Percentiles rank a stretch among this genome's conserved stretches.
phyloP scores from a whole-genome alignment of 2,329 filamentous ascomycete species.

The Epichloe elymi region DNA sequence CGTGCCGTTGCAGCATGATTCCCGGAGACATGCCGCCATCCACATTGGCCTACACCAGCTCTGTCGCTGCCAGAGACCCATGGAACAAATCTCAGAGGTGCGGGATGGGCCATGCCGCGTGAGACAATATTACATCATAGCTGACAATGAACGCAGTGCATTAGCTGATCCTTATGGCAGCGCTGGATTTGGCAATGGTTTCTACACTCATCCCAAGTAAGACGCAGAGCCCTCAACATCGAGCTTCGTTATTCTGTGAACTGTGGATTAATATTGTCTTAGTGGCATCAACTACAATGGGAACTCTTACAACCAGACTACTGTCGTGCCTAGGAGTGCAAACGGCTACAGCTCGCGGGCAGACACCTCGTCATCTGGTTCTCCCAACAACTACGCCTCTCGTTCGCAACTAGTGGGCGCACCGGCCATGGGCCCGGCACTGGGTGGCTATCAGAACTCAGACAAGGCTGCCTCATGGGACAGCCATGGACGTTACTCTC shows the following conservation, averaged over 20 bases:
- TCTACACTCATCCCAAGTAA: slow-evolving; percentile 27
- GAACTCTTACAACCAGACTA: slow-evolving; percentile 18
- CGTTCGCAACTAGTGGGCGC: slow-evolving; percentile 29
- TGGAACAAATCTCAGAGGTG: slow-evolving; percentile 42
- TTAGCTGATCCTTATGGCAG: slow-evolving; percentile 18
- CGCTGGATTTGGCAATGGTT: slow-evolving; percentile 22
- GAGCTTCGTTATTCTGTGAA: background rate
- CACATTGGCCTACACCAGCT: slow-evolving; percentile 33
- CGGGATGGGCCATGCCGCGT: slow-evolving; percentile 12
- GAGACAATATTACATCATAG: slow-evolving; percentile 8
- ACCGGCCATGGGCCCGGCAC: slow-evolving; percentile 15
- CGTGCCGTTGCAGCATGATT: slow-evolving; percentile 17
- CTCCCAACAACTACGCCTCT: slow-evolving; percentile 26
- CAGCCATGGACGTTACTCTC: slow-evolving; percentile 37
- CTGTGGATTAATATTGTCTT: slow-evolving; percentile 19
- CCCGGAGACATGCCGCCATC: slow-evolving; percentile 31
- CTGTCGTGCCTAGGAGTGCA: slow-evolving; percentile 8
- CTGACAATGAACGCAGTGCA: slow-evolving; percentile 14
- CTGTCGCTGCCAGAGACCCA: slow-evolving; percentile 32
- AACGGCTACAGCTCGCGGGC: slow-evolving; percentile 25
- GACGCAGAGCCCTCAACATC: slow-evolving; percentile 9
- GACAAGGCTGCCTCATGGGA: slow-evolving; percentile 18
- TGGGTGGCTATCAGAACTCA: slow-evolving; percentile 27
- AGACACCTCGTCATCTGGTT: slow-evolving; percentile 26
- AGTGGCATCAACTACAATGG: slow-evolving; percentile 31